Percentiles rank a stretch among this genome's conserved stretches.
Conservation (phyloP, 2,329 filamentous ascomycete genomes). For the Exserohilum turcica region DNA sequence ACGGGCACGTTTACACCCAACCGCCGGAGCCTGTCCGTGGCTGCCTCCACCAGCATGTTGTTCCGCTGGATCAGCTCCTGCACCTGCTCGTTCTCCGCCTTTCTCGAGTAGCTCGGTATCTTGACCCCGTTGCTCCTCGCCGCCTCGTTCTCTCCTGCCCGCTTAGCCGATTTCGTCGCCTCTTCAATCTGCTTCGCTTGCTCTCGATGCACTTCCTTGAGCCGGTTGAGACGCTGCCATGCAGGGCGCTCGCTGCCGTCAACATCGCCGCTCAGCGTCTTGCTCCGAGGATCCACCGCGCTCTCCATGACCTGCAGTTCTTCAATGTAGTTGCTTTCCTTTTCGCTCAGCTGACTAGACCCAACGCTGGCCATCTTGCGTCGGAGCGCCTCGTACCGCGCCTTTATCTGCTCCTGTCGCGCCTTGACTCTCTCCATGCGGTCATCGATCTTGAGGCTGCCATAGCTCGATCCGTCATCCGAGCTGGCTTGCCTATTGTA, state of each 20-base stretch:
- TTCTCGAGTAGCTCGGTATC: conserved; percentile 42
- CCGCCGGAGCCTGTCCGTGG: conserved; percentile 34
- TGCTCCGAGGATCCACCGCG: conserved; percentile 42
- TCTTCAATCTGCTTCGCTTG: conserved; percentile 46
- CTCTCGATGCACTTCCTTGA: conserved; percentile 60
- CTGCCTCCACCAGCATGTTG: conserved; percentile 41
- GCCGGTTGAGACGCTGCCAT: conserved; percentile 63
- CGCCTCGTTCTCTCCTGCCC: conserved; percentile 20
- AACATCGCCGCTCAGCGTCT: conserved; percentile 39
- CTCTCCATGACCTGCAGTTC: conserved; percentile 57
- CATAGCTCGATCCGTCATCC: conserved; percentile 54
- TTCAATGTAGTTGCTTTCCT: conserved; percentile 64
- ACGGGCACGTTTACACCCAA: conserved; percentile 36
- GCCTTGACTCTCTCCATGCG: conserved; percentile 61
- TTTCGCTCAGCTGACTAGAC: conserved; percentile 64
- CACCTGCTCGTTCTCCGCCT: conserved; percentile 42
- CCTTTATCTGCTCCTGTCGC: conserved; percentile 62
- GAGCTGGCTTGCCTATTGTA: conserved; percentile 57
- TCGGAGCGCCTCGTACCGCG: conserved; percentile 65
- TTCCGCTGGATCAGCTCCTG: conserved; percentile 42
- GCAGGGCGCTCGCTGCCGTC: conserved; percentile 41
- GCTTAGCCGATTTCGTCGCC: conserved; percentile 19
- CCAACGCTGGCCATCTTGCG: conserved; percentile 55
- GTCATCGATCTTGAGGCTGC: conserved; percentile 63
- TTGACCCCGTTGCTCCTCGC: conserved; percentile 24